Evolutionary conservation across 192 early-diverging fungal species (phyloP).

Genomic region (Backusella macrospora): DNA sequence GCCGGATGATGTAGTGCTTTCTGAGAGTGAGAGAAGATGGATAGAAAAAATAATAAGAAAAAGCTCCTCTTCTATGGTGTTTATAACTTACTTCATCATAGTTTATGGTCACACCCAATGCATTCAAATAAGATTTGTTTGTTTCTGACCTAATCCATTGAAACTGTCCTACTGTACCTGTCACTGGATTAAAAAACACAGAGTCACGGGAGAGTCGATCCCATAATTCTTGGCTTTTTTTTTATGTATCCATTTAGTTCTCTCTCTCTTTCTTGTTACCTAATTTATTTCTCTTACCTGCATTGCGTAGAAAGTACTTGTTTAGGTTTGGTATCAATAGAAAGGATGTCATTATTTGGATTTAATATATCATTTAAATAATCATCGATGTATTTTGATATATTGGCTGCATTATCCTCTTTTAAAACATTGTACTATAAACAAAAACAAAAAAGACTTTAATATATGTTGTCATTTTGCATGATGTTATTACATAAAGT

Average conservation of each 20-base stretch:
- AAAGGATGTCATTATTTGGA: not conserved
- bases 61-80: too few relatives aligned
- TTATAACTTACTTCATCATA: slow-evolving; percentile 32
- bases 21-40: too few relatives aligned
- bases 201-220: slow-evolving; percentile 40
- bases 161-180: slow-evolving; percentile 44
- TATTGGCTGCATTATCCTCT: not conserved
- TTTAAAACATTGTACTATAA: slow-evolving; percentile 3
- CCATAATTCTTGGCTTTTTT: slow-evolving; percentile 37
- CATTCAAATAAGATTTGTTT: slow-evolving; percentile 38
- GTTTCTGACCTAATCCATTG: slow-evolving; percentile 46
- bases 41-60: too few relatives aligned
- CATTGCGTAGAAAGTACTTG: slow-evolving; percentile 29
- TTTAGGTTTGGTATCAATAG: not conserved
- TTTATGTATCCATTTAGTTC: not conserved
- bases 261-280: too few relatives aligned
- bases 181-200: slow-evolving; percentile 45
- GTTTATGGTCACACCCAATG: slow-evolving; percentile 40
- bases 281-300: slow-evolving; percentile 19
- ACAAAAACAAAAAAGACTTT: not conserved
- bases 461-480: not conserved
- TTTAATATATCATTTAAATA: not conserved
- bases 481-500: slow-evolving; percentile 12
- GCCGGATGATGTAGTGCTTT: too few relatives aligned
- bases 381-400: not conserved